Evolutionary conservation across 805 yeast species (phyloP).

Genomic region (Lachancea sp.): DNA sequence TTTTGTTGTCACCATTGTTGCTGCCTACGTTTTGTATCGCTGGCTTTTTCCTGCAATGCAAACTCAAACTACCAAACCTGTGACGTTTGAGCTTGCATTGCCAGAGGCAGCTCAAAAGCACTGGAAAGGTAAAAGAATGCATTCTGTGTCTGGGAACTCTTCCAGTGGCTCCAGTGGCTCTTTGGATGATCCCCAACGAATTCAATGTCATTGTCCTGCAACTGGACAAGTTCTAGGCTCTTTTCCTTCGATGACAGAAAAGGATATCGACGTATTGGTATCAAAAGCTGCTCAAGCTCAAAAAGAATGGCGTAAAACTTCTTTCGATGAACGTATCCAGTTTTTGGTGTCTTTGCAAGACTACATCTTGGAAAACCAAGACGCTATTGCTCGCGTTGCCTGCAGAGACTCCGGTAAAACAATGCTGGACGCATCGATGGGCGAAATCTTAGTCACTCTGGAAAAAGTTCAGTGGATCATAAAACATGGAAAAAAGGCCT

Average conservation of each 20-base stretch:
- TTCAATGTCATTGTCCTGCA: conserved; percentile 92
- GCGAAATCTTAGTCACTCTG: conserved; percentile 89
- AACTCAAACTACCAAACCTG: conserved; percentile 12
- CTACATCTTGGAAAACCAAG: conserved; percentile 75
- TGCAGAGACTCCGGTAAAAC: conserved; percentile 97
- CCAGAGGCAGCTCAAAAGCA: conserved; percentile 42
- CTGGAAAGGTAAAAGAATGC: conserved; percentile 83
- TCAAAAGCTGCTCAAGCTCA: conserved; percentile 32
- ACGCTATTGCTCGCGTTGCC: conserved; percentile 80
- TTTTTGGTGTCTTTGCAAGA: conserved; percentile 65
- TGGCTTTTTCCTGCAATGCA: conserved; percentile 12
- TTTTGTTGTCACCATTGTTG: conserved; percentile 14
- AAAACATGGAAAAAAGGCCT: conserved; percentile 68
- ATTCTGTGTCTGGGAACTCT: conserved; percentile 48
- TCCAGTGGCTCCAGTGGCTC: conserved; percentile 56
- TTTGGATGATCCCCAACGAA: conserved; percentile 41
- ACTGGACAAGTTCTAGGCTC: conserved; percentile 85
- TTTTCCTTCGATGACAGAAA: conserved; percentile 53
- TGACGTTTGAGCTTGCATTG: conserved; percentile 16
- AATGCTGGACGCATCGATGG: conserved; percentile 91
- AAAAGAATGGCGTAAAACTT: conserved; percentile 34
- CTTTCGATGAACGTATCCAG: conserved; percentile 60
- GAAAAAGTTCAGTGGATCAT: conserved; percentile 90
- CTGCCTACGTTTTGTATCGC: conserved; percentile 18
- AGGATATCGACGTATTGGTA: conserved; percentile 66